Percentiles rank a stretch among this genome's conserved stretches.
Conservation (phyloP, 306 rosid species). For the Ochetophila trinervis region DNA sequence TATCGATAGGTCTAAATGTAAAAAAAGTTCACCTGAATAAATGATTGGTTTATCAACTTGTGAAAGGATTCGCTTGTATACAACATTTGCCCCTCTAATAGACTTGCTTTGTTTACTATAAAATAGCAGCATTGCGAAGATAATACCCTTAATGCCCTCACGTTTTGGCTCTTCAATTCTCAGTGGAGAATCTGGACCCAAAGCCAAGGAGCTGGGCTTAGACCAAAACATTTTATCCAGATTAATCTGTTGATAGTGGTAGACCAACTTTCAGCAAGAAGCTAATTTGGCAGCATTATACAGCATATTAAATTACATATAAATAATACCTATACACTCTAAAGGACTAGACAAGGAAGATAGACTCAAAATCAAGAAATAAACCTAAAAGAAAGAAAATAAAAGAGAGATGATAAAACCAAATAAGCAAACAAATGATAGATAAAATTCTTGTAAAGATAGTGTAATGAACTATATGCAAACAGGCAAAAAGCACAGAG, state of each 20-base stretch:
- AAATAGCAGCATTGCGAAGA: slow-evolving; percentile 66
- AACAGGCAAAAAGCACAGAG: no score
- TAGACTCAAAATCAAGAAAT: no score
- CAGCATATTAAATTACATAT: neutral
- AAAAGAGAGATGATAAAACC: no score
- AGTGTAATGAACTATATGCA: no score
- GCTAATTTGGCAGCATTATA: slow-evolving; percentile 4
- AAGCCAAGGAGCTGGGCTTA: slow-evolving; percentile 71
- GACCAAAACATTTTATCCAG: slow-evolving; percentile 76
- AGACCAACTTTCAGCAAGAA: slow-evolving; percentile 22
- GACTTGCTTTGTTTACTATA: slow-evolving; percentile 91
- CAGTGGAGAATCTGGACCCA: slow-evolving; percentile 58
- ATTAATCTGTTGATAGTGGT: slow-evolving; percentile 47
- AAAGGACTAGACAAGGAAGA: no score
- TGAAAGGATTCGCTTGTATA: slow-evolving; percentile 60
- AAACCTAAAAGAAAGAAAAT: no score
- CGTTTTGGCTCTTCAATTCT: slow-evolving; percentile 78
- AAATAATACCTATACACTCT: no score
- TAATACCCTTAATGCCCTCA: slow-evolving; percentile 60
- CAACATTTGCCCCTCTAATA: slow-evolving; percentile 89
- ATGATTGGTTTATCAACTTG: slow-evolving; percentile 86
- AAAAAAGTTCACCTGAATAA: slow-evolving; percentile 57
- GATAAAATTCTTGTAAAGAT: no score
- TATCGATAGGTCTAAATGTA: neutral
- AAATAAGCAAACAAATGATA: no score